phyloP scores from a whole-genome alignment of 1,284 basidiomycete genomes.

The Lentinula novae-zelandiae region DNA sequence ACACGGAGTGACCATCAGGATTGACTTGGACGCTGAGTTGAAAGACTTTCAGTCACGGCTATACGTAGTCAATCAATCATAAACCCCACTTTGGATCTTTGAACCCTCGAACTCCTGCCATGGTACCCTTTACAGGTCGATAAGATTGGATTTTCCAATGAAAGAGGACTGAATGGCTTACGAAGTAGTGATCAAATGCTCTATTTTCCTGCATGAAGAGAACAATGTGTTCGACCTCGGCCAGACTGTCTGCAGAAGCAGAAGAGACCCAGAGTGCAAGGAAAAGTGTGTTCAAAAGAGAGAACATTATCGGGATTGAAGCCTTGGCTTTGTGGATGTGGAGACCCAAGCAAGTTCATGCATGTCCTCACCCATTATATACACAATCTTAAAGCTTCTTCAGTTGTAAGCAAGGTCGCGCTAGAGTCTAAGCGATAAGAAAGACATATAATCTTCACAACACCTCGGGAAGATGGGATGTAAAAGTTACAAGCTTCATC shows the following conservation, averaged over 20 bases:
- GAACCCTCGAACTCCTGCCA: conserved; percentile 13
- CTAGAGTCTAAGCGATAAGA: not conserved
- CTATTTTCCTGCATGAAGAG: conserved; percentile 14
- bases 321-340: not conserved
- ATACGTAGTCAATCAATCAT: not conserved
- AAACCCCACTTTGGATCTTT: conserved; percentile 13
- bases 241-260: conserved; percentile 5
- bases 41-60: not conserved
- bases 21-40: conserved; percentile 10
- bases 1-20: conserved; percentile 7
- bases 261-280: not conserved
- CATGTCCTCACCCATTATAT: not conserved
- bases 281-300: not conserved
- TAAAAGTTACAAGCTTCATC: too few relatives aligned
- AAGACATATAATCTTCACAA: not conserved
- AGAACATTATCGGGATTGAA: not conserved
- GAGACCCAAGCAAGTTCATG: not conserved
- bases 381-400: not conserved
- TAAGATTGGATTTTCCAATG: not conserved
- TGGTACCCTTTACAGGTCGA: not conserved
- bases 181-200: conserved; percentile 13
- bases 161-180: not conserved
- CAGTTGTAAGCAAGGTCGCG: too few relatives aligned
- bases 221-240: conserved; percentile 12
- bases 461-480: too few relatives aligned